phyloP scores from a whole-genome alignment of 2,329 filamentous ascomycete species.

The Cladosporium sp. region DNA sequence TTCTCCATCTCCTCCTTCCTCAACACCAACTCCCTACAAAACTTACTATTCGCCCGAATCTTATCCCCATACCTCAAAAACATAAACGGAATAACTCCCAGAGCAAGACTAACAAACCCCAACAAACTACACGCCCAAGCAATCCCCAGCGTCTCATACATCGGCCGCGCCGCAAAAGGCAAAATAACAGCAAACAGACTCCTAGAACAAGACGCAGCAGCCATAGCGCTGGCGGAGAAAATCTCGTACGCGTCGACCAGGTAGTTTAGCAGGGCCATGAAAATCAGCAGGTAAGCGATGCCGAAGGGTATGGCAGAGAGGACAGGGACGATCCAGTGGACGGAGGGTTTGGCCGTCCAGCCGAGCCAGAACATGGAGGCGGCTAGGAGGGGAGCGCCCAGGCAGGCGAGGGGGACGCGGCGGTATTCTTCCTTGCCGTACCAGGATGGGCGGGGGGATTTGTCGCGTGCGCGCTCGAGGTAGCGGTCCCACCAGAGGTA shows the following conservation, averaged over 20 bases:
- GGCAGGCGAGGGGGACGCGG: slow-evolving; percentile 64
- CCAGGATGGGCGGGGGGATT: slow-evolving; percentile 48
- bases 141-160: slow-evolving; percentile 66
- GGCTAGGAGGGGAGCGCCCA: slow-evolving; percentile 54
- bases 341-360: slow-evolving; percentile 34
- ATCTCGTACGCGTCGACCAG: slow-evolving; percentile 62
- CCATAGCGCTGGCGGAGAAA: slow-evolving; percentile 72
- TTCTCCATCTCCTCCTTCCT: slow-evolving; percentile 36
- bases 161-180: slow-evolving; percentile 43
- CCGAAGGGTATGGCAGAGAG: slow-evolving; percentile 41
- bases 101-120: slow-evolving; percentile 44
- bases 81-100: slow-evolving; percentile 54
- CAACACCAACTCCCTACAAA: slow-evolving; percentile 57
- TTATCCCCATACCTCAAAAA: slow-evolving; percentile 51
- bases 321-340: slow-evolving; percentile 43
- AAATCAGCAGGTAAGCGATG: slow-evolving; percentile 44
- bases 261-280: slow-evolving; percentile 58
- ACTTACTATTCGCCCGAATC: slow-evolving; percentile 55
- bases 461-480: slow-evolving; percentile 48
- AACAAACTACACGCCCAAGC: slow-evolving; percentile 58
- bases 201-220: slow-evolving; percentile 76
- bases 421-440: slow-evolving; percentile 60
- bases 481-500: slow-evolving; percentile 63
- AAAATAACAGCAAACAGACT: slow-evolving; percentile 67
- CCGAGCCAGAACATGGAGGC: slow-evolving; percentile 40